Percentiles rank a stretch among this genome's conserved stretches.
These are phyloP conservation scores for Coniochaeta hoffmannii DNA, from an alignment of 2,329 filamentous ascomycete genomes.

Conservation along the genomic window DNA sequence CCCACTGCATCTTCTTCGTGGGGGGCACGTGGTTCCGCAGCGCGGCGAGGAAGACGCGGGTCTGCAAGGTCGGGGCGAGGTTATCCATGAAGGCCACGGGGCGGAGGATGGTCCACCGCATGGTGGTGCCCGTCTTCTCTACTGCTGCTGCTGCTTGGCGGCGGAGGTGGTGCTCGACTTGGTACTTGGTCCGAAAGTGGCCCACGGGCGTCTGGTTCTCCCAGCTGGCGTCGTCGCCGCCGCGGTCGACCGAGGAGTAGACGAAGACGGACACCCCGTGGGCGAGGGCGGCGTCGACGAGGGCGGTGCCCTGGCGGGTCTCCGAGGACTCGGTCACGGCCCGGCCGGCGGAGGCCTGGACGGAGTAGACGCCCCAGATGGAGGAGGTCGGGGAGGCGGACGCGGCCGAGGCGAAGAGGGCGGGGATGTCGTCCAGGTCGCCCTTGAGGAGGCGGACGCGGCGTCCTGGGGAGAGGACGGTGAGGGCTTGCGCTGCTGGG, in stretches of 20 bases:
- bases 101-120: slow-evolving; percentile 50
- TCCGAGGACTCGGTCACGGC: slow-evolving; percentile 27
- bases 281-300: slow-evolving; percentile 51
- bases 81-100: slow-evolving; percentile 58
- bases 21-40: slow-evolving; percentile 21
- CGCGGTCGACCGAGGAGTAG: slow-evolving; percentile 57
- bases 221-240: slow-evolving; percentile 41
- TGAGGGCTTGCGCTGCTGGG: slow-evolving; percentile 37
- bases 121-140: slow-evolving; percentile 19
- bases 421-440: slow-evolving; percentile 12
- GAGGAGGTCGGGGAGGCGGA: slow-evolving; percentile 7
- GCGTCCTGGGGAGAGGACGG: slow-evolving; percentile 29
- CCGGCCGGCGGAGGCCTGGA: slow-evolving; percentile 30
- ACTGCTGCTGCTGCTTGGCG: slow-evolving; percentile 10
- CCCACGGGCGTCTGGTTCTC: slow-evolving; percentile 47
- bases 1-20: slow-evolving; percentile 29
- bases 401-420: slow-evolving; percentile 9
- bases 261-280: slow-evolving; percentile 52
- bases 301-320: slow-evolving; percentile 43
- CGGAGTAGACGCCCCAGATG: slow-evolving; percentile 55
- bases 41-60: slow-evolving; percentile 27
- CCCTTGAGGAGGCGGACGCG: slow-evolving; percentile 22
- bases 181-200: slow-evolving; percentile 55
- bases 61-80: slow-evolving; percentile 24
- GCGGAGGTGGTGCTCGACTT: slow-evolving; percentile 55